These are phyloP conservation scores for Lithohypha guttulata DNA, from an alignment of 2,329 filamentous ascomycete species.

Conservation along the genomic window DNA sequence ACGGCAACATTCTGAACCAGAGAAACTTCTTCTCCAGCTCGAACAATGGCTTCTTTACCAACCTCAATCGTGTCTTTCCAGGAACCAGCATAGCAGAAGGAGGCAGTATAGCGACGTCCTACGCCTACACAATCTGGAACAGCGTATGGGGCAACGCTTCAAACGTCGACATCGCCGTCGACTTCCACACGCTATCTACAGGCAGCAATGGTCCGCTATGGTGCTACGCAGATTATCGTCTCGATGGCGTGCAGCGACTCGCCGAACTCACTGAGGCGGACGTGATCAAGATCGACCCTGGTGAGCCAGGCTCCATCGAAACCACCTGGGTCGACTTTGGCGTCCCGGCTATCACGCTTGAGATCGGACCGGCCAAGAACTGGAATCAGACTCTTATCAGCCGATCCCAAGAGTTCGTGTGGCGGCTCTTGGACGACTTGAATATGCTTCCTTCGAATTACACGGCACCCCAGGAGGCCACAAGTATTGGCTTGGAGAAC, in stretches of 20 bases:
- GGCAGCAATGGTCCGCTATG: conserved; percentile 9
- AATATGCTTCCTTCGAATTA: conserved; percentile 6
- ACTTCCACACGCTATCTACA: conserved; percentile 8
- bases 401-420: conserved; percentile 9
- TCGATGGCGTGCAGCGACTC: conserved; percentile 6
- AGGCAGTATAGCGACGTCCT: conserved; percentile 4
- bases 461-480: conserved; percentile 2
- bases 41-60: conserved; percentile 7
- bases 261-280: conserved; percentile 9
- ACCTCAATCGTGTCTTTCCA: conserved; percentile 10
- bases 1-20: conserved; percentile 7
- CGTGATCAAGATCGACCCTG: conserved; percentile 10
- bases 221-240: conserved; percentile 8
- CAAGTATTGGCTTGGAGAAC: conserved; percentile 2
- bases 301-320: conserved; percentile 10
- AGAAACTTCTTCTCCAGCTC: conserved; percentile 7
- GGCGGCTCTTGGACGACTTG: conserved; percentile 8
- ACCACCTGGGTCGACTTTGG: conserved; percentile 8
- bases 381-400: conserved; percentile 10
- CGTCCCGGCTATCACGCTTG: conserved; percentile 10
- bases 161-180: conserved; percentile 11
- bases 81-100: conserved; percentile 4
- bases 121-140: conserved; percentile 9
- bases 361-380: conserved; percentile 9
- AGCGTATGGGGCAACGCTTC: conserved; percentile 10